Conservation (phyloP, 768 basidiomycete species). For the Postia placenta region DNA sequence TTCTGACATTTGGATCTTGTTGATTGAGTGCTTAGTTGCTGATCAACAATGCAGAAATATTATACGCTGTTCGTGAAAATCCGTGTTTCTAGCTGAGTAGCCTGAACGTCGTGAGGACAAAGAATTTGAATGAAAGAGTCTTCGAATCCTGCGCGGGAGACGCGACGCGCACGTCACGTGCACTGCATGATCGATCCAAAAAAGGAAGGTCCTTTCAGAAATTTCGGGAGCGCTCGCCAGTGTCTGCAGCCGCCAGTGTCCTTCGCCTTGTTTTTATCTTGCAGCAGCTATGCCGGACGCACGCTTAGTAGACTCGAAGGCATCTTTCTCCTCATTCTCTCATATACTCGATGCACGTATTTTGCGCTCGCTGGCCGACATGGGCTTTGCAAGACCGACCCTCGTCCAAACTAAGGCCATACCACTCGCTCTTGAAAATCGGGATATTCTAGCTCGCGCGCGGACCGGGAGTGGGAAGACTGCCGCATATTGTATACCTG, state of each 20-base stretch:
- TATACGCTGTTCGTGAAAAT: too few relatives aligned
- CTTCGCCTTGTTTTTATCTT: neutral
- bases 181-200: too few relatives aligned
- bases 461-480: constrained; percentile 98
- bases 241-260: too few relatives aligned
- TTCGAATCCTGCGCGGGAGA: neutral
- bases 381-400: constrained; percentile 87
- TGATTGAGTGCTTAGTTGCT: too few relatives aligned
- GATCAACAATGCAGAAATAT: too few relatives aligned
- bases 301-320: constrained; percentile 24
- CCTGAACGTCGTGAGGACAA: too few relatives aligned
- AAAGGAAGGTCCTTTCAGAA: too few relatives aligned
- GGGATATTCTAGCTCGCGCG: constrained; percentile 89
- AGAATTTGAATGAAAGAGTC: neutral
- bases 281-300: constrained; percentile 15
- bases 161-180: neutral
- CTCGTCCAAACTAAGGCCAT: constrained; percentile 90
- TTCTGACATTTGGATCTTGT: too few relatives aligned
- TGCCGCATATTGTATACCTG: constrained; percentile 88
- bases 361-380: constrained; percentile 83
- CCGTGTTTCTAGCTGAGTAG: too few relatives aligned
- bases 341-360: constrained; percentile 80
- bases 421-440: constrained; percentile 82
- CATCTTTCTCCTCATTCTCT: constrained; percentile 48
- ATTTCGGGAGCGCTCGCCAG: too few relatives aligned